These are phyloP conservation scores for Sarocladiaceae sp. DNA, from an alignment of 2,329 filamentous ascomycete genomes.

Conservation along the genomic window DNA sequence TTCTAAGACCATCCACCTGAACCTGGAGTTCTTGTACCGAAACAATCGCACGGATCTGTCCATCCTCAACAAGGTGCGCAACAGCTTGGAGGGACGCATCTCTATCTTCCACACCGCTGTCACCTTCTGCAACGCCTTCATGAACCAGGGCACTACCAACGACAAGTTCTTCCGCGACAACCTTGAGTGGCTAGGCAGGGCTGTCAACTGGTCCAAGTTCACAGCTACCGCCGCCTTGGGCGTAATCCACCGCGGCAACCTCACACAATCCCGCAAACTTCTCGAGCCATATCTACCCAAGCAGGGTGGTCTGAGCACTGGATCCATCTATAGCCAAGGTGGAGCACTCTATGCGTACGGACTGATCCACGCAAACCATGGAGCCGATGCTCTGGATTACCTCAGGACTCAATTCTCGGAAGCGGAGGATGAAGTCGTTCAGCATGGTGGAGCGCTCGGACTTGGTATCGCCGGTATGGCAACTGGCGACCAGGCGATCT, in stretches of 20 bases:
- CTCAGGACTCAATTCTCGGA: slow-evolving; percentile 68
- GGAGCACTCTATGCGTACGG: slow-evolving; percentile 94
- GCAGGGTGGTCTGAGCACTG: slow-evolving; percentile 63
- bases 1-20: slow-evolving; percentile 88
- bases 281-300: slow-evolving; percentile 91
- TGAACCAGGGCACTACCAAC: slow-evolving; percentile 97
- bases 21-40: slow-evolving; percentile 92
- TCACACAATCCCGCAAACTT: slow-evolving; percentile 87
- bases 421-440: slow-evolving; percentile 84
- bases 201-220: slow-evolving; percentile 99
- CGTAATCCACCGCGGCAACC: slow-evolving; percentile 92
- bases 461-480: slow-evolving; percentile 97
- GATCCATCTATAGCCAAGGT: slow-evolving; percentile 92
- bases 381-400: slow-evolving; percentile 79
- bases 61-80: slow-evolving; percentile 92
- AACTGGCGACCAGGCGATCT: slow-evolving; percentile 82
- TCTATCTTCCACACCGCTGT: slow-evolving; percentile 98
- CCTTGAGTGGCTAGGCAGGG: slow-evolving; percentile 94
- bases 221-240: slow-evolving; percentile 93
- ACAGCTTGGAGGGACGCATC: slow-evolving; percentile 91
- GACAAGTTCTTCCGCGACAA: slow-evolving; percentile 99
- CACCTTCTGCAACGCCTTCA: slow-evolving; percentile 96
- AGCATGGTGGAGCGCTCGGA: slow-evolving; percentile 91
- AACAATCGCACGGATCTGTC: slow-evolving; percentile 90
- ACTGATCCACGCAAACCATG: slow-evolving; percentile 95